phyloP scores from a whole-genome alignment of 371 early-diverging fungal genomes.

The Mortierella sp. region DNA sequence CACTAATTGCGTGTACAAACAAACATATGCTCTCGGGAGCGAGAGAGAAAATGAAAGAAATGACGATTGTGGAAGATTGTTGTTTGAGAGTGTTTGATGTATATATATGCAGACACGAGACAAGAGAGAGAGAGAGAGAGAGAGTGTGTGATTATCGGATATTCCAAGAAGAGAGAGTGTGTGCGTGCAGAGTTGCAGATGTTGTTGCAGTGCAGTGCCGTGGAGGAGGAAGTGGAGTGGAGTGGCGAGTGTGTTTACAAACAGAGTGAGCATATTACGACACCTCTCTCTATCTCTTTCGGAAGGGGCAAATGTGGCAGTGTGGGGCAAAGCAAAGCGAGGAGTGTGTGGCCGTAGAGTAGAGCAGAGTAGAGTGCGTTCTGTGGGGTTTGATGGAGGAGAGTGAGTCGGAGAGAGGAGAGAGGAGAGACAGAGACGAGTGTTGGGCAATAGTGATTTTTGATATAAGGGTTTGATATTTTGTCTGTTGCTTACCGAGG shows the following conservation, averaged over 20 bases:
- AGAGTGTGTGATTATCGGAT: not conserved
- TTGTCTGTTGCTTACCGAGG: not conserved
- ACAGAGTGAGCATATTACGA: not conserved
- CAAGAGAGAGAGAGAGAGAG: too few relatives aligned
- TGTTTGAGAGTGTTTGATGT: not conserved
- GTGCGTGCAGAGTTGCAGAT: not conserved
- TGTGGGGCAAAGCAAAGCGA: not conserved
- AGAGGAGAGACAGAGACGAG: too few relatives aligned
- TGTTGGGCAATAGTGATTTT: not conserved
- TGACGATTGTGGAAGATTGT: not conserved
- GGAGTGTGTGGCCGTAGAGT: not conserved
- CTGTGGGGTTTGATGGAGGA: too few relatives aligned
- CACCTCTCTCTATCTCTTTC: too few relatives aligned
- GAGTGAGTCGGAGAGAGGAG: not conserved
- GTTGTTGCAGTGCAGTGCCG: too few relatives aligned
- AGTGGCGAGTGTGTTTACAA: not conserved
- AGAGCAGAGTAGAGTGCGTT: too few relatives aligned
- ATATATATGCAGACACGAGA: not conserved
- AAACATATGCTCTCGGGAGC: not conserved
- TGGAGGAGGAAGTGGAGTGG: not conserved
- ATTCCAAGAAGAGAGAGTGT: not conserved
- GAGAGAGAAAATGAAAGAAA: not conserved
- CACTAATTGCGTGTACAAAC: not conserved
- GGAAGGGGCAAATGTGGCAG: slow-evolving; percentile 13
- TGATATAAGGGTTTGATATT: not conserved